Conservation (phyloP, 2,329 filamentous ascomycete genomes). For the Cercospora sp. region DNA sequence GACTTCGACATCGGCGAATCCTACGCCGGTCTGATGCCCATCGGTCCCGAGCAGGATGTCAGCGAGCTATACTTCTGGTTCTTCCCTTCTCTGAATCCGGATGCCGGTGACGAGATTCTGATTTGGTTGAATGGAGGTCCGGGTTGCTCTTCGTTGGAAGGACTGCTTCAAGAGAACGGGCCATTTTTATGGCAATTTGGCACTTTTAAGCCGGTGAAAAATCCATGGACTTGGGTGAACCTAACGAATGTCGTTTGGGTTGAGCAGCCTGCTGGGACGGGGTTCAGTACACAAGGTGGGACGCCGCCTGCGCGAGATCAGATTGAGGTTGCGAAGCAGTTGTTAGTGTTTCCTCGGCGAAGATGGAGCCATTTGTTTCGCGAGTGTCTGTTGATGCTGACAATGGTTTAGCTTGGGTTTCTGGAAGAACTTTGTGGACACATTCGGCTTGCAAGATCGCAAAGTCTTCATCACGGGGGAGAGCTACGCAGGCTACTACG, state of each 20-base stretch:
- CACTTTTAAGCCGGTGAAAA: conserved; percentile 46
- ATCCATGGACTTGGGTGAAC: conserved; percentile 56
- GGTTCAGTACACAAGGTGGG: conserved; percentile 38
- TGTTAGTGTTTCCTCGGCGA: conserved; percentile 33
- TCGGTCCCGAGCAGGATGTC: conserved; percentile 33
- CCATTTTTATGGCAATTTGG: conserved; percentile 52
- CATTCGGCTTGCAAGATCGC: conserved; percentile 52
- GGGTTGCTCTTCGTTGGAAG: conserved; percentile 50
- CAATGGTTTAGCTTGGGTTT: conserved; percentile 37
- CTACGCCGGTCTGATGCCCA: conserved; percentile 39
- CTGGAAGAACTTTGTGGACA: conserved; percentile 53
- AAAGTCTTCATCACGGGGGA: conserved; percentile 71
- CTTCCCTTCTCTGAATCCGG: conserved; percentile 45
- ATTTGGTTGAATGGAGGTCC: conserved; percentile 47
- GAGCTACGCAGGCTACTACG: conserved; percentile 39
- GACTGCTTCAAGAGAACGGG: conserved; percentile 52
- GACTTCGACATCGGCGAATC: conserved; percentile 41
- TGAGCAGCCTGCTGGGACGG: conserved; percentile 48
- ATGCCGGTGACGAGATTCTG: conserved; percentile 47
- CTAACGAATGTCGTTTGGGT: conserved; percentile 49
- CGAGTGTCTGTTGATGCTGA: conserved; percentile 38
- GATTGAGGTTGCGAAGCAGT: conserved; percentile 42
- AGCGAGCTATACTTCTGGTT: conserved; percentile 53
- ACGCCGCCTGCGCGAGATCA: conserved; percentile 44
- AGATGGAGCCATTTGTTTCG: conserved; percentile 9